Base-by-base conservation (phyloP, 192 early-diverging fungal genomes). In the Umbelopsis sp. region DNA sequence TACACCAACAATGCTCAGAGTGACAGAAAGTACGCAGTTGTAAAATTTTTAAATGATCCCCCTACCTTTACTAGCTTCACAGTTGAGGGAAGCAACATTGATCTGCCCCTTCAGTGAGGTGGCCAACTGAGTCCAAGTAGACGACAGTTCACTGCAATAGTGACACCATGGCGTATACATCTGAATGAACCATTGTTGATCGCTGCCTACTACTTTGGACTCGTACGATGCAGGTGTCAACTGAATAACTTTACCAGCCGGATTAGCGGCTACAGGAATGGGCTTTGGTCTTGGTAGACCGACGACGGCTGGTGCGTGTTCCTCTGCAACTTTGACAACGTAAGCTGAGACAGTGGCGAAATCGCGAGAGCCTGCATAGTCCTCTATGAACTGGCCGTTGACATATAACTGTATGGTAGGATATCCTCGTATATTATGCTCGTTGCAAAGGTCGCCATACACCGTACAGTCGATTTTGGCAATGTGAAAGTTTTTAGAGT, bases 101-200 rank as follows among this genome's bases (percentile, higher is more conserved):
- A 96, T 85, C 45, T 87, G 80, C 32, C 89, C 87, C 62, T 87
- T 86, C 52, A 93, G 59, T 17, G 73, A 73, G 14, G 76, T 76
- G 24, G 87, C 93, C 68, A 98, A 74, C 66, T 91, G 73, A 25
- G 86, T 85, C 87, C 93, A 97, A 29, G 82, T 85, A 3, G 96
- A 94, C 12, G 90, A 91, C 71, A 98, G 86, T 0, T 80, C 74
- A 75, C 93, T 84, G 81, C 96, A 98, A 79, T 96, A 93, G 16
- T 82, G 72, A 74, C 94, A 96, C 90, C 91, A 95, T 7, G 95
- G 95, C 22, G 94, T 91, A 79, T 91, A 94, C 78, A 97, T 95
- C 81, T 94, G 86, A 32, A 97, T 73, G 68, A 95, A 91, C 93
- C 93, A 97, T 45, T 71, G 65, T 8, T 56, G 24, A 2, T 65